These are phyloP conservation scores for Maudiozyma serrabonitensis DNA, from an alignment of 805 yeast genomes.

Conservation along the genomic window DNA sequence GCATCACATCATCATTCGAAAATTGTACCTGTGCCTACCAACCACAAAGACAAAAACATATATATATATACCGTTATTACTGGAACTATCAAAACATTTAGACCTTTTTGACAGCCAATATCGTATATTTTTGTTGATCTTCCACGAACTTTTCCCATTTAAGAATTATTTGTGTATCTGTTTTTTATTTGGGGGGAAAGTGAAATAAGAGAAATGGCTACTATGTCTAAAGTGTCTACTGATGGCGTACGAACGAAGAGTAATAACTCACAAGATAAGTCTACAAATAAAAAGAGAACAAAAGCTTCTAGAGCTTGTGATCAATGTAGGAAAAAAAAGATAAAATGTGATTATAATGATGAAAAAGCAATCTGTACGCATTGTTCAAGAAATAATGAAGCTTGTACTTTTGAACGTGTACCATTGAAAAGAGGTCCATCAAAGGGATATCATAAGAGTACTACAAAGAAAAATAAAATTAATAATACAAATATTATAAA, in stretches of 20 bases:
- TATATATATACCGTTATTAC: too few relatives aligned
- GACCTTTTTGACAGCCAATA: too few relatives aligned
- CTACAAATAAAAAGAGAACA: slow-evolving; percentile 40
- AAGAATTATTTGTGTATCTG: too few relatives aligned
- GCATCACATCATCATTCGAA: too few relatives aligned
- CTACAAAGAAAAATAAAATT: background rate
- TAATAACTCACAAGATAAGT: background rate
- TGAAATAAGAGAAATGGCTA: background rate
- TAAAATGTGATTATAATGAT: slow-evolving; percentile 56
- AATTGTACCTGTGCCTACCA: too few relatives aligned
- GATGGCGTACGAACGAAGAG: background rate
- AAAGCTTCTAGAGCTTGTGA: slow-evolving; percentile 79
- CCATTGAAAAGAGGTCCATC: slow-evolving; percentile 76
- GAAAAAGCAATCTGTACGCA: slow-evolving; percentile 51
- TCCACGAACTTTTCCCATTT: too few relatives aligned
- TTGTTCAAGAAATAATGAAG: slow-evolving; percentile 50
- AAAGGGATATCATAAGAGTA: slow-evolving; percentile 51
- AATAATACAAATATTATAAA: background rate
- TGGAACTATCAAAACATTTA: too few relatives aligned
- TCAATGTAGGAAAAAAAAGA: slow-evolving; percentile 64
- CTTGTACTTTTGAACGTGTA: slow-evolving; percentile 57
- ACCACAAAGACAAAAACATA: too few relatives aligned
- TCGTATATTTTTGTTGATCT: too few relatives aligned
- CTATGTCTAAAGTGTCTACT: background rate
- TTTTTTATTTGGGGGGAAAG: too few relatives aligned